These are phyloP conservation scores for Eustoma russellianum DNA, from an alignment of 257 asterid species.

Conservation along the genomic window DNA sequence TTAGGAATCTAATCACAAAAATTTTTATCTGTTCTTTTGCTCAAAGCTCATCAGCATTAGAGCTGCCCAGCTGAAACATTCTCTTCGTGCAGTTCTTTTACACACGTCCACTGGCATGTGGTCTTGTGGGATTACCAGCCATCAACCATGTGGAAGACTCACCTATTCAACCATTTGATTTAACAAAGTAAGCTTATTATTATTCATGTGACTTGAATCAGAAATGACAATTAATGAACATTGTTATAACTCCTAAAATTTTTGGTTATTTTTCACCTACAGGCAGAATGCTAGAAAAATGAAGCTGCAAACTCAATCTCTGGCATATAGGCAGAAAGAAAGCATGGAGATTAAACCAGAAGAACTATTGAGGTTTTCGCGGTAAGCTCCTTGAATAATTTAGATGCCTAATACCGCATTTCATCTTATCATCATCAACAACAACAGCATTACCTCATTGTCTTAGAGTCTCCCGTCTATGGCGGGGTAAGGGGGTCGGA, in stretches of 20 bases:
- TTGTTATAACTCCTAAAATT: neutral
- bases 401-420: too few species aligned
- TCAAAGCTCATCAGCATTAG: too few species aligned
- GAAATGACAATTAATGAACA: neutral
- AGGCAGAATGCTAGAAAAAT: slow-evolving; percentile 37
- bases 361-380: slow-evolving; percentile 19
- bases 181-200: slow-evolving; percentile 29
- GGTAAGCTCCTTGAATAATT: slow-evolving; percentile 13
- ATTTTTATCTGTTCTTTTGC: too few species aligned
- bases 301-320: slow-evolving; percentile 43
- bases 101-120: slow-evolving; percentile 57
- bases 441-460: too few species aligned
- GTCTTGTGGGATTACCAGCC: slow-evolving; percentile 45
- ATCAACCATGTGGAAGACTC: slow-evolving; percentile 36
- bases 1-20: too few species aligned
- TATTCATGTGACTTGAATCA: neutral
- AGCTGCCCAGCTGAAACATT: neutral
- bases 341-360: slow-evolving; percentile 21
- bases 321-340: slow-evolving; percentile 29
- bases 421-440: too few species aligned
- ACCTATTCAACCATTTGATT: slow-evolving; percentile 20
- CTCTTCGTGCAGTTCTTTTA: slow-evolving; percentile 40
- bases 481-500: too few species aligned
- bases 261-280: neutral
- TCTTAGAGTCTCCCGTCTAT: too few species aligned